A percentile compares a stretch with the other conserved stretches of the same genome.
Evolutionary conservation across 1,139 yeast species (phyloP).

Genomic region (Eremothecium cymbalariae): DNA sequence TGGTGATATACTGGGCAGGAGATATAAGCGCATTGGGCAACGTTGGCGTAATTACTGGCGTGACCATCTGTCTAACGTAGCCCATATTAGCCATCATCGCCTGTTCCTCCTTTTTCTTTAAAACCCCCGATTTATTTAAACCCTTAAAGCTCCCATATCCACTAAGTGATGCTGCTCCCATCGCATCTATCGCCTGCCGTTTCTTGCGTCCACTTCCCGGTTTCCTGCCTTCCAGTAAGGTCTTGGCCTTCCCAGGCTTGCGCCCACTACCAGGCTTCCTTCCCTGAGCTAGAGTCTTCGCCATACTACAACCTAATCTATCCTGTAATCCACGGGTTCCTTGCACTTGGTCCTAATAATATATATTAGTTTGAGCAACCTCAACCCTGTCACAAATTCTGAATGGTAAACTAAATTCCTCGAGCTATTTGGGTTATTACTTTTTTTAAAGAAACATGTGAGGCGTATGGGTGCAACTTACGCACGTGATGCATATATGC

Average conservation of each 20-base stretch:
- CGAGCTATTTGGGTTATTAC: too few species aligned
- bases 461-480: not conserved
- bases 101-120: not conserved
- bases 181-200: slow-evolving; percentile 3
- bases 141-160: slow-evolving; percentile 1
- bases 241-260: slow-evolving; percentile 36
- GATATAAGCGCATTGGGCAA: not conserved
- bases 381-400: not conserved
- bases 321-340: not conserved
- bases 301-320: slow-evolving; percentile 24
- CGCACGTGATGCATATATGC: not conserved
- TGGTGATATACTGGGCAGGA: too few species aligned
- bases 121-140: not conserved
- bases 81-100: not conserved
- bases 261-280: slow-evolving; percentile 36
- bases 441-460: not conserved
- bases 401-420: not conserved
- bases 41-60: not conserved
- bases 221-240: slow-evolving; percentile 35
- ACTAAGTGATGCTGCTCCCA: slow-evolving; percentile 3
- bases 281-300: slow-evolving; percentile 36
- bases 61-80: not conserved
- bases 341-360: not conserved
- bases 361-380: not conserved
- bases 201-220: slow-evolving; percentile 35